A percentile compares a stretch with the other conserved stretches of the same genome.
phyloP scores from a whole-genome alignment of 352 stramenopile species.

The Chrysophaeum taylorii region DNA sequence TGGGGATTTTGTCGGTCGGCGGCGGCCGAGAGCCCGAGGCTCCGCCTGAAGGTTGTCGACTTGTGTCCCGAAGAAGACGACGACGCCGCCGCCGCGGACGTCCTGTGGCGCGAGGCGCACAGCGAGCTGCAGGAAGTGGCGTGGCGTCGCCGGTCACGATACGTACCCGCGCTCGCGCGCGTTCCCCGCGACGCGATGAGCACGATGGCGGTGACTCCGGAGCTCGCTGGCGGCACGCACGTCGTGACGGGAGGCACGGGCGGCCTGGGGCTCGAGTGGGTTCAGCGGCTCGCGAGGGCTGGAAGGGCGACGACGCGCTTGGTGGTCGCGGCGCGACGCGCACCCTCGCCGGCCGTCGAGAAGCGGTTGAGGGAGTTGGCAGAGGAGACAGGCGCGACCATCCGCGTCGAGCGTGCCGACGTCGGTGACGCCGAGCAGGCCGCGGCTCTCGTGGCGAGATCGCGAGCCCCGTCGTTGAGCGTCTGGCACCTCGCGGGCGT shows the following conservation, averaged over 20 bases:
- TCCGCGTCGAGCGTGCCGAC: not conserved
- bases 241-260: slow-evolving; percentile 1
- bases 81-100: not conserved
- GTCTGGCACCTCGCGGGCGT: slow-evolving; percentile 16
- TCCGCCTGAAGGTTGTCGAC: not conserved
- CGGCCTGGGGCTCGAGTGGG: slow-evolving; percentile 5
- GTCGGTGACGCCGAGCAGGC: not conserved
- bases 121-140: not conserved
- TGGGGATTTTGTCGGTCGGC: not conserved
- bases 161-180: not conserved
- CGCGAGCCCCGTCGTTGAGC: not conserved
- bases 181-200: not conserved
- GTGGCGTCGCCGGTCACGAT: not conserved
- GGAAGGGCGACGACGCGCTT: not conserved
- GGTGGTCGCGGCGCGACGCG: not conserved
- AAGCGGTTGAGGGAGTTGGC: not conserved
- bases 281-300: not conserved
- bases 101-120: not conserved
- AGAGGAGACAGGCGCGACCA: not conserved
- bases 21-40: not conserved
- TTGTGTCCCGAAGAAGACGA: not conserved
- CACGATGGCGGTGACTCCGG: not conserved
- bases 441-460: not conserved
- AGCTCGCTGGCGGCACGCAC: not conserved
- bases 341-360: not conserved